These are phyloP conservation scores for Colletotrichum truncatum DNA, from an alignment of 2,329 filamentous ascomycete species.

Conservation along the genomic window DNA sequence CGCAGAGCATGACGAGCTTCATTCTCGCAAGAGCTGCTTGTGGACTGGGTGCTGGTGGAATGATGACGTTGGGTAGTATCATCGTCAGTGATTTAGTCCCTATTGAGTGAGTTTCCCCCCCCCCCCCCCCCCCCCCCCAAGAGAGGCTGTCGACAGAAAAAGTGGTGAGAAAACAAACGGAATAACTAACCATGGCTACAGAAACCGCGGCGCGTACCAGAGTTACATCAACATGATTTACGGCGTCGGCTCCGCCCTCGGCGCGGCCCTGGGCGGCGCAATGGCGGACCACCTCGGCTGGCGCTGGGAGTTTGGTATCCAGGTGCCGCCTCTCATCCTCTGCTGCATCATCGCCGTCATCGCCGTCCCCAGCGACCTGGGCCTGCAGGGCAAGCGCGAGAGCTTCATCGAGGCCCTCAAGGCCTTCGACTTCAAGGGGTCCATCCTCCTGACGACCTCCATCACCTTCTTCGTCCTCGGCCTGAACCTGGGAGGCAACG, in stretches of 20 bases:
- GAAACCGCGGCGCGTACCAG: constrained; percentile 74
- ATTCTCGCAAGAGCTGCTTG: constrained; percentile 76
- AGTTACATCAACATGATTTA: constrained; percentile 74
- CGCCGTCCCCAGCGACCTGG: constrained; percentile 62
- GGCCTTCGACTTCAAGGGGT: constrained; percentile 67
- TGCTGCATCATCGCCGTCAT: constrained; percentile 55
- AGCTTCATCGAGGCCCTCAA: constrained; percentile 58
- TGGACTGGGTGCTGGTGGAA: constrained; percentile 77
- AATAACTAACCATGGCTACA: too few relatives aligned
- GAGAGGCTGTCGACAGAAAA: too few relatives aligned
- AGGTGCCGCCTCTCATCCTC: constrained; percentile 61
- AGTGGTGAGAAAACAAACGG: too few relatives aligned
- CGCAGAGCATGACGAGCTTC: constrained; percentile 73
- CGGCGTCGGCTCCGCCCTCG: constrained; percentile 65
- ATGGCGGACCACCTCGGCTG: constrained; percentile 77
- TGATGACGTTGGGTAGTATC: constrained; percentile 75
- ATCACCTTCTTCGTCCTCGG: constrained; percentile 68
- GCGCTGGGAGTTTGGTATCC: constrained; percentile 76
- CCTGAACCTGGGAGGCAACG: constrained; percentile 71
- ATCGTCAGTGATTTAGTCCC: constrained; percentile 75
- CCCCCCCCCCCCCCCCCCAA: too few relatives aligned
- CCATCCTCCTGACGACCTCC: constrained; percentile 59
- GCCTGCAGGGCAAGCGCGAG: constrained; percentile 54
- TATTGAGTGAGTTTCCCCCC: constrained; percentile 63
- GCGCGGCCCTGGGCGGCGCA: constrained; percentile 75